These are phyloP conservation scores for Annona cherimola DNA, from an alignment of 164 flowering plant genomes.

Conservation along the genomic window DNA sequence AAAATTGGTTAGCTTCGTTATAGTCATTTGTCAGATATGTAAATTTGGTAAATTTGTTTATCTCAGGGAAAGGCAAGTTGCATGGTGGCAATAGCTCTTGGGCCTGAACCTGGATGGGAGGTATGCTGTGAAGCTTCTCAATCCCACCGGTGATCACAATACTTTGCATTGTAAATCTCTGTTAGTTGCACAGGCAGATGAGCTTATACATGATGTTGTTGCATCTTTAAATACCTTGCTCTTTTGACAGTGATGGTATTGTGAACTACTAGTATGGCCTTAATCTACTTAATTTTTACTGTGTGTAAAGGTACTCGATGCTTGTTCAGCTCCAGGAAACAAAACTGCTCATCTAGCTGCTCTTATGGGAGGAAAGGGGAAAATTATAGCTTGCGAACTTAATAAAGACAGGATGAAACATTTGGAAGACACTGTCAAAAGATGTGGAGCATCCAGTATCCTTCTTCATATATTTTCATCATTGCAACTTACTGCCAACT, in stretches of 20 bases:
- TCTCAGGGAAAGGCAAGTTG: constrained; percentile 79
- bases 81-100: constrained; percentile 86
- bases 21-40: no score
- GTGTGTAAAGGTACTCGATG: constrained; percentile 85
- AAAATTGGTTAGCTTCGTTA: no score
- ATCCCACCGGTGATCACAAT: background rate
- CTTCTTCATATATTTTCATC: constrained; percentile 26
- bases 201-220: background rate
- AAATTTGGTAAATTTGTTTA: no score
- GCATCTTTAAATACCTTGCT: background rate
- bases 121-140: constrained; percentile 29
- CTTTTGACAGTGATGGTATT: background rate
- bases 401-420: constrained; percentile 54
- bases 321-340: constrained; percentile 92
- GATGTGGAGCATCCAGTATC: constrained; percentile 93
- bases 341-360: constrained; percentile 86
- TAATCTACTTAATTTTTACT: background rate
- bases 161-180: background rate
- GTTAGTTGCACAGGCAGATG: background rate
- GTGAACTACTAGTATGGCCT: background rate
- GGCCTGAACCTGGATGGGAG: constrained; percentile 81
- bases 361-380: constrained; percentile 76
- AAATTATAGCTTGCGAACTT: constrained; percentile 78
- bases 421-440: constrained; percentile 50
- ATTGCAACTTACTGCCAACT: background rate